Conservation (phyloP, 1,139 yeast species). For the Geotrichum candidum region DNA sequence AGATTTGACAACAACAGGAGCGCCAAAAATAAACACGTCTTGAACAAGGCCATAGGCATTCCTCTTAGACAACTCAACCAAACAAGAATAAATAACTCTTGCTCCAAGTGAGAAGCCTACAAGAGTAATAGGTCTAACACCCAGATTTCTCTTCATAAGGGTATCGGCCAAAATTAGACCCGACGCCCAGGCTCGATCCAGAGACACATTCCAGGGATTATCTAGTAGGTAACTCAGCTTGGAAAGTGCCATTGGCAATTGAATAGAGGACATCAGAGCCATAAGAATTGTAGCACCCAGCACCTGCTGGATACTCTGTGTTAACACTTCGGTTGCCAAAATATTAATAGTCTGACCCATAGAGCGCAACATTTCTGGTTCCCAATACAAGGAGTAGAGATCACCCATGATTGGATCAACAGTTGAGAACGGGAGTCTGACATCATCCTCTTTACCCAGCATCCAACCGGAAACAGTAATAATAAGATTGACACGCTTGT, state of each 20-base stretch:
- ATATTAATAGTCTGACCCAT: constrained; percentile 95
- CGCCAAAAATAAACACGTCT: constrained; percentile 81
- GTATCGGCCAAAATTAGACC: constrained; percentile 92
- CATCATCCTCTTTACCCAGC: constrained; percentile 93
- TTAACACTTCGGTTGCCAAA: constrained; percentile 86
- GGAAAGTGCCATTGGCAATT: constrained; percentile 84
- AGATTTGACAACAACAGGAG: constrained; percentile 73
- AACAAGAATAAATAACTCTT: constrained; percentile 83
- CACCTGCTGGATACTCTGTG: constrained; percentile 91
- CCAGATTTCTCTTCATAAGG: constrained; percentile 75
- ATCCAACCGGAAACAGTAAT: constrained; percentile 98
- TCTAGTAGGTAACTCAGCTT: constrained; percentile 86
- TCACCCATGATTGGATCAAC: constrained; percentile 98
- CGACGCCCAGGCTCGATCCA: constrained; percentile 96
- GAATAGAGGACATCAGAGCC: constrained; percentile 95
- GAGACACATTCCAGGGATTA: constrained; percentile 96
- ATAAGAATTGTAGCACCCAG: constrained; percentile 86
- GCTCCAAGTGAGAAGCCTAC: constrained; percentile 96
- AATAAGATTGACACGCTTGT: constrained; percentile 78
- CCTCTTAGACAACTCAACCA: constrained; percentile 75
- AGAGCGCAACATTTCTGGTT: constrained; percentile 93
- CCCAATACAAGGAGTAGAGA: constrained; percentile 87
- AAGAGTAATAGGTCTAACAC: constrained; percentile 85
- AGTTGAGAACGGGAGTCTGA: constrained; percentile 90
- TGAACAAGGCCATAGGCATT: constrained; percentile 89